Conservation (phyloP, 768 basidiomycete genomes). For the Tylopilus subfusipes region DNA sequence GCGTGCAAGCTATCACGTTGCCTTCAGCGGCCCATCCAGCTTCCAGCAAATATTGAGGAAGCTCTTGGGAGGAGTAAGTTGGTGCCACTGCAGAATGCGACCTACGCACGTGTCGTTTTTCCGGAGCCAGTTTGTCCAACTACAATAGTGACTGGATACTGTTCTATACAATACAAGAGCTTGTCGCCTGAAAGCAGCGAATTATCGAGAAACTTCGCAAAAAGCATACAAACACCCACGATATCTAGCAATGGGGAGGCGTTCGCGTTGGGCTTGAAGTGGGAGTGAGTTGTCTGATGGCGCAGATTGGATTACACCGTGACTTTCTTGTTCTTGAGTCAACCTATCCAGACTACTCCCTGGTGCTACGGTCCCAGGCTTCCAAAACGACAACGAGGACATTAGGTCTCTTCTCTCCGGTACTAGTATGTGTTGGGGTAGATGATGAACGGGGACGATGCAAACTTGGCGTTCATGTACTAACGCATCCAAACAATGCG, state of each 20-base stretch:
- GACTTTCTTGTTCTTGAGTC: conserved; percentile 71
- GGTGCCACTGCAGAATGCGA: not conserved
- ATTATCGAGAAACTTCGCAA: not conserved
- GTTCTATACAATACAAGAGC: conserved; percentile 81
- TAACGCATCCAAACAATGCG: too few species aligned
- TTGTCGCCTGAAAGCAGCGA: conserved; percentile 53
- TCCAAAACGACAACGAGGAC: conserved; percentile 76
- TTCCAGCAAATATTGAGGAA: conserved; percentile 93
- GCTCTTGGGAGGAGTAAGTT: conserved; percentile 48
- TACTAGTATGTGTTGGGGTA: not conserved
- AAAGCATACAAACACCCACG: conserved; percentile 42
- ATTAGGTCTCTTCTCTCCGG: conserved; percentile 34
- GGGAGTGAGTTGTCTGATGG: conserved; percentile 52
- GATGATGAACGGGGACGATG: not conserved
- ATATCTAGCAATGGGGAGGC: conserved; percentile 89
- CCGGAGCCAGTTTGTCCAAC: conserved; percentile 97
- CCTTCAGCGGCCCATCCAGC: conserved; percentile 88
- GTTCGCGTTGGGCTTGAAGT: conserved; percentile 72
- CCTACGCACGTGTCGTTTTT: conserved; percentile 87
- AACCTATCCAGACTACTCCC: conserved; percentile 87
- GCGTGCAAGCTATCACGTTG: conserved; percentile 87
- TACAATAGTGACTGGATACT: conserved; percentile 78
- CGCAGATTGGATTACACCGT: conserved; percentile 64
- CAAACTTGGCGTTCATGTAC: too few species aligned
- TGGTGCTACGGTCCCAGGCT: conserved; percentile 79